Evolutionary conservation across 352 stramenopile genomes (phyloP), one percentile per base, ranked within the genome.

Genomic region (Poterioochromonas sp.): DNA sequence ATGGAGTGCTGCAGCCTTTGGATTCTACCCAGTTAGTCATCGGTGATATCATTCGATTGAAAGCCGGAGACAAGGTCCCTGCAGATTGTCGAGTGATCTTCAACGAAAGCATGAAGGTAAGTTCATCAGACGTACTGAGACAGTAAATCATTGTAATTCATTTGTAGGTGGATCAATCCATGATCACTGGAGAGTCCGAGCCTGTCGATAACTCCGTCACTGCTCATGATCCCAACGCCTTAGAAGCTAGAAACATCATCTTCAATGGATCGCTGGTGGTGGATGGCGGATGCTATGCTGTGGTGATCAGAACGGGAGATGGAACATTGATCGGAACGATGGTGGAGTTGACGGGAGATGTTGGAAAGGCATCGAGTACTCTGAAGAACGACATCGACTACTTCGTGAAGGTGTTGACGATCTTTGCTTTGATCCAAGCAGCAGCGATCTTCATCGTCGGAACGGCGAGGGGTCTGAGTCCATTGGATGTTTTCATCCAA

Each of bases 271-370:
- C 95, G 0, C 94, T 98, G 18, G 90, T 99, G n/a, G 96, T 96
- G 1, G 92, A 95, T 78, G 96, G 96, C 2, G 88, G 94, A 76
- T 94, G 90, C 34, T 84, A 87, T 20, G 95, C 92, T 37, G 85
- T 99, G 5, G 94, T 98, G 11, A 95, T 93, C 3, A 84, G 93
- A 54, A 97, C 96, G 32, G 80, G 80, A 26, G 22, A 0, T 34
- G 85, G 91, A 83, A 99, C 96, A 8, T 94, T 99, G 86, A 99
- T 99, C 78, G 96, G 96, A 37, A 98, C 98, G 86, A 97, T 98
- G 0, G 94, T 90, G 79, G 93, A 97, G 81, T 98, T 98, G 84
- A 85, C 99, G 3, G 95, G 99, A 85, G 93, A 98, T 83, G 99
- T 99, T 84, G 95, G 93, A 39, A 87, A 97, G 79, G 88, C 91